These are phyloP conservation scores for Rhododendron ferrugineum DNA, from an alignment of 148 eudicot genomes.

Conservation along the genomic window DNA sequence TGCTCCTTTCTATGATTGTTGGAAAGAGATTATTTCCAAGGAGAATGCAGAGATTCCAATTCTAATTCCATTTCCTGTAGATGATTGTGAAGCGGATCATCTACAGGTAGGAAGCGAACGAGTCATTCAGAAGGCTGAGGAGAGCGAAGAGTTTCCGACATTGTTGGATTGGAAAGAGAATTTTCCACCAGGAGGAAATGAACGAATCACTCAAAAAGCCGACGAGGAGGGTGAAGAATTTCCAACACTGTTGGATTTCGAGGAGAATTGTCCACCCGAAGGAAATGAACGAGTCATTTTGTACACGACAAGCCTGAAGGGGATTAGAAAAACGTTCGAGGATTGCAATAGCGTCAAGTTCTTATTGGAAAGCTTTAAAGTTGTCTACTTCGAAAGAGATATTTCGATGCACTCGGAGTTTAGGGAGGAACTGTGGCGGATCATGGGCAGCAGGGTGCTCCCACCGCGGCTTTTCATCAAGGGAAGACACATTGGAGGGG, in stretches of 20 bases:
- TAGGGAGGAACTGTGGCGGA: constrained; percentile 54
- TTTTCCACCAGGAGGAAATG: neutral
- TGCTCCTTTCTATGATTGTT: neutral
- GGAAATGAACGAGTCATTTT: constrained; percentile 47
- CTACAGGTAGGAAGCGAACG: too few relatives aligned
- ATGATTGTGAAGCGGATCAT: too few relatives aligned
- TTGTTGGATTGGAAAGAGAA: neutral
- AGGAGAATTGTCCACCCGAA: constrained; percentile 57
- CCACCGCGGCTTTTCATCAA: constrained; percentile 73
- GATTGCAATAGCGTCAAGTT: constrained; percentile 48
- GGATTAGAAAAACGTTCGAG: constrained; percentile 60
- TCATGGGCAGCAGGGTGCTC: constrained; percentile 38
- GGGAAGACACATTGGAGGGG: constrained; percentile 75
- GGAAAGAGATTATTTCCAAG: neutral
- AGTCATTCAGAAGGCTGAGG: neutral
- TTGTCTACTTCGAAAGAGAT: constrained; percentile 52
- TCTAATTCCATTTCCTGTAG: neutral
- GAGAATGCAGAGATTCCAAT: neutral
- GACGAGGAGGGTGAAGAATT: neutral
- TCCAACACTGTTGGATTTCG: constrained; percentile 27
- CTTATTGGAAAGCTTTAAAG: constrained; percentile 46
- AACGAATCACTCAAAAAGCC: neutral
- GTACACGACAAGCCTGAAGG: constrained; percentile 72
- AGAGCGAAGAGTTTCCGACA: neutral
- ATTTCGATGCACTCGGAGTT: constrained; percentile 58